Conservation (phyloP, 176 grass and related monocot species). For the Ensete glaucum region DNA sequence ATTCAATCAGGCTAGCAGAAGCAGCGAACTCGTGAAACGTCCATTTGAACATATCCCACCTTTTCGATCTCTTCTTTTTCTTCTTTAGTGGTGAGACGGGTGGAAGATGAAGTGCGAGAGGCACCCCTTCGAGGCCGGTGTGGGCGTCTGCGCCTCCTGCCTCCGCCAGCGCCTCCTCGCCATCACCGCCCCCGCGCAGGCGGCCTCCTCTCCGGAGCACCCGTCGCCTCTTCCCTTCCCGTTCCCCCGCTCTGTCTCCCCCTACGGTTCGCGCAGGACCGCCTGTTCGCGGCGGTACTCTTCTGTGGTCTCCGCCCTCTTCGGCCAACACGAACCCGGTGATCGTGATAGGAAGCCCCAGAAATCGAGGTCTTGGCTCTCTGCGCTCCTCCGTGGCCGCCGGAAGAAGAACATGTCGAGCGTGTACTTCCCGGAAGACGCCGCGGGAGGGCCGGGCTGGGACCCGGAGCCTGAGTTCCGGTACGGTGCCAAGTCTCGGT, state of each 20-base stretch:
- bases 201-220: background rate
- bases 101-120: slow-evolving; percentile 7
- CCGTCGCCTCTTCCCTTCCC: background rate
- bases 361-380: background rate
- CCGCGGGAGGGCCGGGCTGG: too few relatives aligned
- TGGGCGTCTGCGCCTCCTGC: slow-evolving; percentile 19
- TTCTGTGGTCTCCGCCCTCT: background rate
- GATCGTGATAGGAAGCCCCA: background rate
- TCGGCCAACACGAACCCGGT: background rate
- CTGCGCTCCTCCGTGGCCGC: background rate
- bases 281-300: background rate
- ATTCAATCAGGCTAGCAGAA: too few relatives aligned
- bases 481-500: background rate
- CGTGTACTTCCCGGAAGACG: background rate
- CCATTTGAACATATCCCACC: too few relatives aligned
- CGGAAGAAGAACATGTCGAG: slow-evolving; percentile 8
- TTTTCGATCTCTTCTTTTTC: background rate
- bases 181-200: background rate
- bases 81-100: background rate
- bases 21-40: too few relatives aligned
- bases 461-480: background rate
- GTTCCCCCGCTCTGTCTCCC: slow-evolving; percentile 4
- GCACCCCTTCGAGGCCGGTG: slow-evolving; percentile 3
- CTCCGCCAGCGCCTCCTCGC: slow-evolving; percentile 20
- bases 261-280: background rate